Conservation (phyloP, 179 eudicot species). For the Carnegiea gigantea region DNA sequence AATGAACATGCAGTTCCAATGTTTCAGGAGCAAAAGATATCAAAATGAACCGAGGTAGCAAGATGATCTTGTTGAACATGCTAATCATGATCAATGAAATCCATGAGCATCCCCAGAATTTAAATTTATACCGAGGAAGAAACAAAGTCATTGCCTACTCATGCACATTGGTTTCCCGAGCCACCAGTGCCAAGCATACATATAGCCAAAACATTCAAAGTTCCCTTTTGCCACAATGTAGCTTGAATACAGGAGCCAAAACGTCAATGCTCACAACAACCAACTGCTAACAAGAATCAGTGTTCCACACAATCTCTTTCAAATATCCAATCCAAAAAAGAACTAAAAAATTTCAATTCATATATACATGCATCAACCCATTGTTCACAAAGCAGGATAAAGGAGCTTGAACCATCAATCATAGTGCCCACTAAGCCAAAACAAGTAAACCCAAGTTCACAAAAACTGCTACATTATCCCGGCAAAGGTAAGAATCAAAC, state of each 20-base stretch:
- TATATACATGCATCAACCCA: slow-evolving; percentile 30
- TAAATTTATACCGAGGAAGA: background rate
- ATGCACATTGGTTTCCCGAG: slow-evolving; percentile 15
- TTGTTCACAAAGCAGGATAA: slow-evolving; percentile 1
- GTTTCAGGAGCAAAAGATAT: background rate
- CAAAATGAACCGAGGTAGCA: background rate
- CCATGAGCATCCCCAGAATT: background rate
- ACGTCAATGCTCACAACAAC: slow-evolving; percentile 8
- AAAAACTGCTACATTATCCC: background rate
- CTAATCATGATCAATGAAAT: background rate
- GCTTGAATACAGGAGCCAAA: too few species aligned
- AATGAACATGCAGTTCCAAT: background rate
- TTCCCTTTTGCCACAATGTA: slow-evolving; percentile 5
- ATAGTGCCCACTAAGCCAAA: slow-evolving; percentile 9
- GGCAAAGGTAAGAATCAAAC: background rate
- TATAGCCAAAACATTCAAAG: background rate
- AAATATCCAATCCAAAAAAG: background rate
- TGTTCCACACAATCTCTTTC: background rate
- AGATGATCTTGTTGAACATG: background rate
- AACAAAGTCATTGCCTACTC: background rate
- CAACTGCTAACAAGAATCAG: slow-evolving; percentile 8
- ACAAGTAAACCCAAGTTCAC: slow-evolving; percentile 19
- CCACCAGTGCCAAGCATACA: background rate
- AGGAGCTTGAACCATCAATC: background rate
- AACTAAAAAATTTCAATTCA: background rate